Conservation (phyloP, 768 basidiomycete genomes). For the Auriscalpium microsporum region DNA sequence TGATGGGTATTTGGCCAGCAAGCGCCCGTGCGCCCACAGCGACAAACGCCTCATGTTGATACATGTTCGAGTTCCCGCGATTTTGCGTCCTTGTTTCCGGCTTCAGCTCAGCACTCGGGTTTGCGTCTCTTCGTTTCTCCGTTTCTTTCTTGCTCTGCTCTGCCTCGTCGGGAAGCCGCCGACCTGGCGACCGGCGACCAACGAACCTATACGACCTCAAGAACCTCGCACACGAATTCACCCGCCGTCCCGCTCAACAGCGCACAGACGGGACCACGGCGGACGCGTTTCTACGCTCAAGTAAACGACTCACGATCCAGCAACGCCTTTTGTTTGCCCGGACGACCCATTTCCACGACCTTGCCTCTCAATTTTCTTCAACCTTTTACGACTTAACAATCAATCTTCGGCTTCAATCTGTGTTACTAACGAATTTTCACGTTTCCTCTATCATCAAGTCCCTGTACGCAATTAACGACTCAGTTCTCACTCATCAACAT, state of each 20-base stretch:
- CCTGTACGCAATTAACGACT: not conserved
- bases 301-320: not conserved
- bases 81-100: not conserved
- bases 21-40: not conserved
- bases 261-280: not conserved
- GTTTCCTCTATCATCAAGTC: not conserved
- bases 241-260: not conserved
- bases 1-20: not conserved
- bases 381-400: not conserved
- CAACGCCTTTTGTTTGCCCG: not conserved
- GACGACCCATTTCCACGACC: not conserved
- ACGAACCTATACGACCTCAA: not conserved
- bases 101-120: not conserved
- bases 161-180: not conserved
- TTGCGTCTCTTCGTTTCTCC: not conserved
- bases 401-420: not conserved
- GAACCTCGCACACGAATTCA: not conserved
- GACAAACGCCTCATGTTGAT: not conserved
- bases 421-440: conserved; percentile 6
- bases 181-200: not conserved
- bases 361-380: not conserved
- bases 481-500: not conserved
- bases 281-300: conserved; percentile 2
- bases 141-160: not conserved
- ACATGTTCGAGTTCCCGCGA: not conserved